phyloP scores from a whole-genome alignment of 1,284 basidiomycete genomes.

The Leccinum griseonigrum region DNA sequence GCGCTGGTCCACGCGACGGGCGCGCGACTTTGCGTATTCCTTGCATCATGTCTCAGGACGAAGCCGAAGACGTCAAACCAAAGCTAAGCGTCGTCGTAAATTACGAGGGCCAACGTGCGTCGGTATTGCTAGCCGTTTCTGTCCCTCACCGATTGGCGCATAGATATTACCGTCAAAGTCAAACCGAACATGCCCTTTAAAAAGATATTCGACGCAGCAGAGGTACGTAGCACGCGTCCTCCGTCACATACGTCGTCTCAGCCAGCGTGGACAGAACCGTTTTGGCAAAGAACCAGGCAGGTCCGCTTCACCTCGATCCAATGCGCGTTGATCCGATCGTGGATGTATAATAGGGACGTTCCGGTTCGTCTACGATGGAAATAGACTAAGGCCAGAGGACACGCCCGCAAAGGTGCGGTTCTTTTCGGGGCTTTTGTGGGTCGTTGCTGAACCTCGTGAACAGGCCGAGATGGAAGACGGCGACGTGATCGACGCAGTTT shows the following conservation, averaged over 20 bases:
- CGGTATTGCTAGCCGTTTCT: neutral
- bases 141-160: neutral
- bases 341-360: conserved; percentile 44
- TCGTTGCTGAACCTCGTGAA: neutral
- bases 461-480: conserved; percentile 30
- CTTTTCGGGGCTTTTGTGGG: neutral
- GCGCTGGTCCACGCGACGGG: conserved; percentile 16
- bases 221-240: conserved; percentile 44
- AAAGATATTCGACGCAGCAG: conserved; percentile 65
- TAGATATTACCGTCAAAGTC: conserved; percentile 66
- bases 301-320: conserved; percentile 9
- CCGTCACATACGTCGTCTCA: neutral
- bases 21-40: conserved; percentile 2
- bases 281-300: conserved; percentile 57
- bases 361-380: conserved; percentile 54
- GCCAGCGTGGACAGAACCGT: conserved; percentile 44
- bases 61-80: conserved; percentile 63
- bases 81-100: conserved; percentile 58
- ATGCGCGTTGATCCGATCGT: neutral
- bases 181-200: conserved; percentile 58
- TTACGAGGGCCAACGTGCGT: conserved; percentile 48
- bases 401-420: conserved; percentile 51
- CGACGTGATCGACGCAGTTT: conserved; percentile 28
- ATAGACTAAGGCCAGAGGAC: conserved; percentile 44
- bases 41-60: conserved; percentile 49